phyloP scores from a whole-genome alignment of 257 asterid genomes.

The Asclepias syriaca region DNA sequence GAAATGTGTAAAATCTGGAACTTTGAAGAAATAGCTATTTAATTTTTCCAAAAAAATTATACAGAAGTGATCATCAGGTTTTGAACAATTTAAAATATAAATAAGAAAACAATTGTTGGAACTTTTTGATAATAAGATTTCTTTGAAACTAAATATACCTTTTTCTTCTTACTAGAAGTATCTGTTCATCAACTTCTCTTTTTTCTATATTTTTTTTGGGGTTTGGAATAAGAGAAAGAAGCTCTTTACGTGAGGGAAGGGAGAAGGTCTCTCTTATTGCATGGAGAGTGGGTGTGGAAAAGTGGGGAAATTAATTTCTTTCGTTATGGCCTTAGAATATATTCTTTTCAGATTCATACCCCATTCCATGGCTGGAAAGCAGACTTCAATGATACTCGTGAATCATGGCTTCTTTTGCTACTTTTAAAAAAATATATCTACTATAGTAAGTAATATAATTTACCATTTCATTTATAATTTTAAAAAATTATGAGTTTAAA shows the following conservation, averaged over 20 bases:
- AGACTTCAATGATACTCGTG: neutral
- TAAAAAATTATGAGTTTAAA: too few relatives aligned
- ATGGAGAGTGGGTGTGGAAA: neutral
- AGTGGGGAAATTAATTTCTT: neutral
- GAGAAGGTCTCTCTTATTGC: neutral
- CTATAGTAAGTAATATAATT: too few relatives aligned
- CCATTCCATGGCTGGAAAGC: conserved; percentile 5
- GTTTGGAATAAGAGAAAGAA: neutral
- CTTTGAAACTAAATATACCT: conserved; percentile 5
- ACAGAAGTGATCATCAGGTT: neutral
- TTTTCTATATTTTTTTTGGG: neutral
- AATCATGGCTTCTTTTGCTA: neutral
- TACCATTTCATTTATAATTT: too few relatives aligned
- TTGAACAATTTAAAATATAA: neutral
- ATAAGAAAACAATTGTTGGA: neutral
- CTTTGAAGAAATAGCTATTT: neutral
- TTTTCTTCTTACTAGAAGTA: neutral
- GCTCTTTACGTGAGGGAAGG: neutral
- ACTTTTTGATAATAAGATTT: neutral
- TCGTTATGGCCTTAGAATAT: neutral
- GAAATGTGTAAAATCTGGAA: neutral
- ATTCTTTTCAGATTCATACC: conserved; percentile 1
- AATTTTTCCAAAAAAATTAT: neutral
- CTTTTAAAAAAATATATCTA: too few relatives aligned
- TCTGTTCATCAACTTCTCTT: neutral